These are phyloP conservation scores for Trichoderma lentiforme DNA, from an alignment of 2,329 filamentous ascomycete genomes.

Conservation along the genomic window DNA sequence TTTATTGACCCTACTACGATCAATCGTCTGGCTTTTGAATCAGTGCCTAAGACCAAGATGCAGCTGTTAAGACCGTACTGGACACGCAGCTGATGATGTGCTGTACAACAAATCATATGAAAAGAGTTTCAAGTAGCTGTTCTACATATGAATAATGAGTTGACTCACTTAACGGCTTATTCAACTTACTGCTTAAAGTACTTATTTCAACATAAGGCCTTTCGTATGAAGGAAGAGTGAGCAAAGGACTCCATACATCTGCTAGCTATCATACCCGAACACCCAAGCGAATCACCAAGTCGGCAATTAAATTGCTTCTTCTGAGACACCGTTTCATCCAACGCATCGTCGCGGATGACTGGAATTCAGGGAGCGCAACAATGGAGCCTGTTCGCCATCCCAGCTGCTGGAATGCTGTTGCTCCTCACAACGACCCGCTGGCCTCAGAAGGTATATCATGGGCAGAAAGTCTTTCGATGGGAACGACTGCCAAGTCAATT, in stretches of 20 bases:
- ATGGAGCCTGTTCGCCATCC: neutral
- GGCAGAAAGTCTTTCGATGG: neutral
- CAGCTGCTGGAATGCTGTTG: constrained; percentile 33
- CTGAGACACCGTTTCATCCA: neutral
- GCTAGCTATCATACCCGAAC: neutral
- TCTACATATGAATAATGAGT: neutral
- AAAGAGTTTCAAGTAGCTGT: neutral
- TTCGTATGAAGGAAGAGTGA: neutral
- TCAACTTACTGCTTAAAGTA: neutral
- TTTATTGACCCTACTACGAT: neutral
- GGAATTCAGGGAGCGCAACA: neutral
- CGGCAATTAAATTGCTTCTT: neutral
- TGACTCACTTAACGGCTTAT: neutral
- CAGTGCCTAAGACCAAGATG: neutral
- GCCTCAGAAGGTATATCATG: constrained; percentile 21
- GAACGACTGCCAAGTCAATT: neutral
- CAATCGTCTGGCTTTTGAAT: neutral
- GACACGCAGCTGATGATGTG: neutral
- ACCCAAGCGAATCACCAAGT: neutral
- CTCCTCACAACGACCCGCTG: constrained; percentile 27
- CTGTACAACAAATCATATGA: neutral
- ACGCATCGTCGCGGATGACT: neutral
- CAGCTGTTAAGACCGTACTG: neutral
- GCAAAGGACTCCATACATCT: neutral
- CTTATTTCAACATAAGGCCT: neutral